Evolutionary conservation across 176 grass and related monocot genomes (phyloP), one percentile per base, ranked within the genome.

Genomic region (Oryza nivara): DNA sequence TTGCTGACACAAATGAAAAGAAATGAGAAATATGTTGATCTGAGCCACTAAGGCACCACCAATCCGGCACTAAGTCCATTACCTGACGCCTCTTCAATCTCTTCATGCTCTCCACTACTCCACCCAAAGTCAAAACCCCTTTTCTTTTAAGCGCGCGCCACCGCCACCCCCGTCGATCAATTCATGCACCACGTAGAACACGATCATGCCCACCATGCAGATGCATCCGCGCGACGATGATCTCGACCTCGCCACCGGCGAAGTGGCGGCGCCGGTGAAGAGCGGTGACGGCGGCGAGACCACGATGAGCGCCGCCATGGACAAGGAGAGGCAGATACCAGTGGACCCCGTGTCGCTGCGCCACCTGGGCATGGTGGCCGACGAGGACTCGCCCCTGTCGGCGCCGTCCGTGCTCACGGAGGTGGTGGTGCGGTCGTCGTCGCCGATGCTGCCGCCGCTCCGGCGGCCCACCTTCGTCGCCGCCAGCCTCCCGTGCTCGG

Each of bases 271-370:
- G 41, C 5, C 45, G n/a, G 41, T 60, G 6, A 79, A 60, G 40
- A 34, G 44, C n/a, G 45, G 41, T 56, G 48, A 63, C 20, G 58
- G 46, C 16, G 9, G 54, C 30, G 72, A 77, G 78, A 92, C 92
- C 9, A 11, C 6, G 20, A 20, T 63, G 58, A 15, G 49, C 14
- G 52, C 81, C 14, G 52, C 81, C 9, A 76, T 64, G 64, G 82
- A 90, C 30, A 90, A 88, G 56, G 94, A 97, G 89, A 80, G 85
- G 61, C 92, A 93, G 92, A 94, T 97, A 11, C 79, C 85, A 6
- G 80, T 97, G 47, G 94, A 97, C 73, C 92, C 94, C 0, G 72
- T 93, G 26, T 97, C 94, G 26, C 77, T 97, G 65, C 88, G 85
- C 4, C 82, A 93, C 12, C 82, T 92, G 7, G 86, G 82, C 45